phyloP scores from a whole-genome alignment of 805 yeast genomes.

The Cyberlindnera americana region DNA sequence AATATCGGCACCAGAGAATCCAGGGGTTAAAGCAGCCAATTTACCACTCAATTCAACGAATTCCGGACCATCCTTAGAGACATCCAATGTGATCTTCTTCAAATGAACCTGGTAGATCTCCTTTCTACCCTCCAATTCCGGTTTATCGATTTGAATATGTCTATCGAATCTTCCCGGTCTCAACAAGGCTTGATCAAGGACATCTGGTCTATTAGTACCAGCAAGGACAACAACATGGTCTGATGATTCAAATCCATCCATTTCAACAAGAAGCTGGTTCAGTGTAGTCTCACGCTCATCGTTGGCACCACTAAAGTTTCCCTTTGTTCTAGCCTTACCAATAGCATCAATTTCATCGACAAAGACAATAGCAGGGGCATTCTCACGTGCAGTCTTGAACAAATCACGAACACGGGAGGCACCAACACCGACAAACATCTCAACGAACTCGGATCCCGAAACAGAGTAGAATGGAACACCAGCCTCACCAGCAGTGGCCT shows the following conservation, averaged over 20 bases:
- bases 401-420: slow-evolving; percentile 96
- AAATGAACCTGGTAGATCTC: slow-evolving; percentile 89
- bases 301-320: slow-evolving; percentile 71
- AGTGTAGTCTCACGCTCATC: slow-evolving; percentile 97
- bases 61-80: slow-evolving; percentile 38
- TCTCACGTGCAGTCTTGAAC: slow-evolving; percentile 85
- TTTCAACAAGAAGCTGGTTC: slow-evolving; percentile 93
- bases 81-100: slow-evolving; percentile 59
- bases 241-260: slow-evolving; percentile 92
- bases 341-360: slow-evolving; percentile 99
- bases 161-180: slow-evolving; percentile 98
- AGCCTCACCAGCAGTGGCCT: slow-evolving; percentile 99
- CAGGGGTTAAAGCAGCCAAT: slow-evolving; percentile 94
- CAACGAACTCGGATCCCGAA: slow-evolving; percentile 96
- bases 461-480: slow-evolving; percentile 96
- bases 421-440: slow-evolving; percentile 99
- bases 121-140: slow-evolving; percentile 92
- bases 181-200: slow-evolving; percentile 85
- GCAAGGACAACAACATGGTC: slow-evolving; percentile 97
- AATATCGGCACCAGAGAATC: slow-evolving; percentile 97
- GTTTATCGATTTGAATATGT: slow-evolving; percentile 86
- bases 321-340: slow-evolving; percentile 86
- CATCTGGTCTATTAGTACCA: slow-evolving; percentile 95
- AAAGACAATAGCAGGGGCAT: slow-evolving; percentile 94
- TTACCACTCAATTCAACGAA: slow-evolving; percentile 70